These are phyloP conservation scores for Theileria luwenshuni DNA, from an alignment of 169 alveolate species.

Conservation along the genomic window DNA sequence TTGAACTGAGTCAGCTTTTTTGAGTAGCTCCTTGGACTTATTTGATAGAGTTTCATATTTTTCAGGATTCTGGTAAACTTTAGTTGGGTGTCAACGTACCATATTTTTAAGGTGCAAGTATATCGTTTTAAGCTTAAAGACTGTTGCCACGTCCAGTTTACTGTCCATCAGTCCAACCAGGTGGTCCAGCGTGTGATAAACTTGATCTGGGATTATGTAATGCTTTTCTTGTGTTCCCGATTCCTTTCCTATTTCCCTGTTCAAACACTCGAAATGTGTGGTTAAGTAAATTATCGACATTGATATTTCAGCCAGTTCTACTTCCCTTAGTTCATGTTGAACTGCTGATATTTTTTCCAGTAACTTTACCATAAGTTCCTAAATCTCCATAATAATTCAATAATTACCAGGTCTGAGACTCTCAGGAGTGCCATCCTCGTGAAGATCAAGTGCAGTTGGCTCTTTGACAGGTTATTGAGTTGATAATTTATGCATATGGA, in stretches of 20 bases:
- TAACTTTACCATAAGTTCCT: constrained; percentile 29
- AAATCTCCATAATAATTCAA: not conserved
- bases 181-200: constrained; percentile 35
- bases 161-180: constrained; percentile 46
- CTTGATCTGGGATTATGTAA: constrained; percentile 20
- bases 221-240: not conserved
- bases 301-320: constrained; percentile 39
- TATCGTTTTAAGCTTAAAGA: constrained; percentile 55
- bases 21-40: constrained; percentile 40
- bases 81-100: constrained; percentile 13
- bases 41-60: constrained; percentile 29
- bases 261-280: constrained; percentile 56
- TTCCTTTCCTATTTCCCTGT: constrained; percentile 28
- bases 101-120: constrained; percentile 47
- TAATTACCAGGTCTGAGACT: constrained; percentile 36
- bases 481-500: constrained; percentile 47
- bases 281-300: constrained; percentile 22
- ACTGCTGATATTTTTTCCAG: constrained; percentile 9
- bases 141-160: constrained; percentile 58
- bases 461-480: constrained; percentile 25
- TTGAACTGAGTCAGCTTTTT: constrained; percentile 29
- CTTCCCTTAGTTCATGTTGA: constrained; percentile 56
- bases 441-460: constrained; percentile 39
- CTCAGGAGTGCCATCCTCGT: constrained; percentile 37
- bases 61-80: constrained; percentile 30